Conservation (phyloP, 169 alveolate species). For the Plasmodium falciparum region DNA sequence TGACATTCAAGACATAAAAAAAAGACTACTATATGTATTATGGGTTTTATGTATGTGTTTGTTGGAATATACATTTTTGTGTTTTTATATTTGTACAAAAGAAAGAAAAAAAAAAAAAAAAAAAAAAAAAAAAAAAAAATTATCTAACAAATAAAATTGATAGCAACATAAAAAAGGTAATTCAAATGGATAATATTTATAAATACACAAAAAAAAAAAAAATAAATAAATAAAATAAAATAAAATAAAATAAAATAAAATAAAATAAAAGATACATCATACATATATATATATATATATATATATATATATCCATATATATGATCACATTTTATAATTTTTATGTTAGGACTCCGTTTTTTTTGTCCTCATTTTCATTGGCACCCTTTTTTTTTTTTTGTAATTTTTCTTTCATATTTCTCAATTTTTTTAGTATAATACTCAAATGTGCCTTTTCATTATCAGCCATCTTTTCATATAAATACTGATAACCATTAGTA, state of each 20-base stretch:
- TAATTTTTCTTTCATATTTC: slow-evolving; percentile 39
- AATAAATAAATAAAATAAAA: too few relatives aligned
- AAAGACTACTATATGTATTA: neutral
- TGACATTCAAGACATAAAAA: slow-evolving; percentile 43
- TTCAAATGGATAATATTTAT: too few relatives aligned
- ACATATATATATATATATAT: too few relatives aligned
- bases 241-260: neutral
- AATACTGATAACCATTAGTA: slow-evolving; percentile 82
- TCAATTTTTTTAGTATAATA: slow-evolving; percentile 55
- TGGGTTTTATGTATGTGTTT: neutral
- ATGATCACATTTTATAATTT: neutral
- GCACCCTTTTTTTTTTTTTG: slow-evolving; percentile 11
- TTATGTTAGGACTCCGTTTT: neutral
- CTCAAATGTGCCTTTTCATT: slow-evolving; percentile 59
- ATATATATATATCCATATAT: neutral
- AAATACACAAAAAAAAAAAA: neutral
- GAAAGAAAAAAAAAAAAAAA: too few relatives aligned
- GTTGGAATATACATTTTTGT: neutral
- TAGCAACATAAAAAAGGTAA: too few relatives aligned
- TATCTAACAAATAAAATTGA: too few relatives aligned
- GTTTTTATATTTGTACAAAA: slow-evolving; percentile 3
- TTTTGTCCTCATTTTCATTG: neutral
- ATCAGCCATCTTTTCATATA: slow-evolving; percentile 71
- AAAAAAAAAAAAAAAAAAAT: neutral
- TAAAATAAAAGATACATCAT: neutral